These are phyloP conservation scores for Fusarium marasasianum DNA, from an alignment of 2,329 filamentous ascomycete genomes.

Conservation along the genomic window DNA sequence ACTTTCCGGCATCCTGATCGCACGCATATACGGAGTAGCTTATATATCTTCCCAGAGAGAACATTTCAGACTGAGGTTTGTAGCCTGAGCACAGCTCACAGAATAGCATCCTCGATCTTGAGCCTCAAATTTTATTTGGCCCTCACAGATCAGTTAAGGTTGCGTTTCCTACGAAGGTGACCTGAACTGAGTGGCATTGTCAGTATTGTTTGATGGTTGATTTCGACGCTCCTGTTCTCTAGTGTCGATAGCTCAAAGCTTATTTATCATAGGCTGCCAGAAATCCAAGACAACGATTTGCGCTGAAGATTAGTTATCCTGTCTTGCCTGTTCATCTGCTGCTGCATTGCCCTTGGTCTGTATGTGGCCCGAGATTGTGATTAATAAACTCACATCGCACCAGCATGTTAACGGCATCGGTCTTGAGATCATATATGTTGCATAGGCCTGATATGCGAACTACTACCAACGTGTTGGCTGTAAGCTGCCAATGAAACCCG, in stretches of 20 bases:
- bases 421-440: background rate
- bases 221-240: background rate
- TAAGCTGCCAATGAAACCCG: background rate
- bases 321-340: too few relatives aligned
- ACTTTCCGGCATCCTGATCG: background rate
- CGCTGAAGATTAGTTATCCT: background rate
- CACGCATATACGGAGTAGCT: background rate
- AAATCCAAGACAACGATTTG: background rate
- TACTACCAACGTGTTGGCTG: background rate
- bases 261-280: background rate
- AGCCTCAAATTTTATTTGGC: background rate
- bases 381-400: background rate
- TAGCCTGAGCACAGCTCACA: background rate
- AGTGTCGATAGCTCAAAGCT: slow-evolving; percentile 10
- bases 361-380: background rate
- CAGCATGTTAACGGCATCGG: background rate
- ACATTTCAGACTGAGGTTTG: background rate
- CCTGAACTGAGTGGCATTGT: background rate
- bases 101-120: background rate
- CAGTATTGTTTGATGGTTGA: background rate
- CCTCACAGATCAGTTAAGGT: background rate
- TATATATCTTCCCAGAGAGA: background rate
- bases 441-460: background rate
- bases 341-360: slow-evolving; percentile 1
- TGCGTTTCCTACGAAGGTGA: background rate